Evolutionary conservation across 306 rosid genomes (phyloP), one percentile per base, ranked within the genome.

Genomic region (Acmispon strigosus): DNA sequence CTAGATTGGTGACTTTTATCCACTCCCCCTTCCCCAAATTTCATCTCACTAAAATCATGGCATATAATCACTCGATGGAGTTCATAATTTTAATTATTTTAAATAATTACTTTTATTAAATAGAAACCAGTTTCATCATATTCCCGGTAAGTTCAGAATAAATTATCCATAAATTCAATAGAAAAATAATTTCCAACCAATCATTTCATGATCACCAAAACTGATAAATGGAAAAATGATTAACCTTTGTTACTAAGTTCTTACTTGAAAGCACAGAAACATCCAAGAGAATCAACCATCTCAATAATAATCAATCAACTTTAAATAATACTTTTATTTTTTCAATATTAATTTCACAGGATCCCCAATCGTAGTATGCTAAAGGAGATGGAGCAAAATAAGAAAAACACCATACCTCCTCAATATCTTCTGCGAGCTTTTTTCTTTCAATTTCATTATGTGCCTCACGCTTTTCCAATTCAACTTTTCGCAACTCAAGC

Each of bases 391-490:
- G 63, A 73, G 65, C 78, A 83, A 66, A 77, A 74, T 14, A 39
- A 53, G 63, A 24, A 75, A 80, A 65, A 59, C 13, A 59, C 7
- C 24, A 86, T 54, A 91, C 97, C 99, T 89, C 77, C 74, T 79
- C 92, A 34, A 95, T 83, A 50, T 91, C 97, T 76, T 91, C 99
- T 14, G 89, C 84, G 14, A 95, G 86, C 80, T 81, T 89, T 80
- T 87, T 89, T 49, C 96, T 85, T 87, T 95, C 97, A 75, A 32
- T 81, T 75, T 95, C 99, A 3, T 89, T 91, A 41, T 83, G 86
- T 20, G 90, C 89, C 42, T 90, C 97, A 55, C 97, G 97, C 76
- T 86, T 85, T 82, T 95, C 99, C 87, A 95, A 59, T 62, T 86
- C 90, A 54, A 36, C 29, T 80, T 83, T 83, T 69, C 86, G 87